Evolutionary conservation across 345 rosid genomes (phyloP).

Genomic region (Eucalyptus shirleyi): DNA sequence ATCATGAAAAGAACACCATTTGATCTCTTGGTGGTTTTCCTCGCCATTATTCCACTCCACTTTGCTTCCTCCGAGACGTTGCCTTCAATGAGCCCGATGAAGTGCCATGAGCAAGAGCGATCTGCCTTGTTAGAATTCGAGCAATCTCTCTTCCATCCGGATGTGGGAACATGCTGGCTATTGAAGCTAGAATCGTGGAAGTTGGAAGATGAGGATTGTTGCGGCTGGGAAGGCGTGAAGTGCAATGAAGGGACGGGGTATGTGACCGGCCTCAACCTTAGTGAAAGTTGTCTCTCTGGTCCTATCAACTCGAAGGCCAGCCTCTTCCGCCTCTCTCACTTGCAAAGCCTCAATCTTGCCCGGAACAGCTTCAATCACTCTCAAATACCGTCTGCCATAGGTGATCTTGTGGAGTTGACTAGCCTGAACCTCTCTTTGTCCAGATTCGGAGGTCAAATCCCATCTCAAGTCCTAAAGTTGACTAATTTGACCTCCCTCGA

Average conservation of each 20-base stretch:
- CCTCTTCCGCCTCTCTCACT: conserved; percentile 1
- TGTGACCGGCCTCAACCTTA: not conserved
- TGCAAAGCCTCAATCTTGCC: not conserved
- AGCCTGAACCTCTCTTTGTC: conserved; percentile 1
- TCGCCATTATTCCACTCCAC: not conserved
- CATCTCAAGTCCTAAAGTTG: not conserved
- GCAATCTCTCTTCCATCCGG: not conserved
- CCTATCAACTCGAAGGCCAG: not conserved
- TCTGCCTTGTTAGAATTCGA: not conserved
- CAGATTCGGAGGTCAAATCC: not conserved
- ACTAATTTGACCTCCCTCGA: not conserved
- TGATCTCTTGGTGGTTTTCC: not conserved
- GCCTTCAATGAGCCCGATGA: rapidly evolving
- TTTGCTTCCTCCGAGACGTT: not conserved
- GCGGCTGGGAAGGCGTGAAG: not conserved
- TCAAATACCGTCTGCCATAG: not conserved
- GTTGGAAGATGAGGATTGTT: not conserved
- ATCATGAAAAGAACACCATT: not conserved
- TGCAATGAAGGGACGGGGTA: not conserved
- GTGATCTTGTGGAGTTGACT: not conserved
- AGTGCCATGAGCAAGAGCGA: not conserved
- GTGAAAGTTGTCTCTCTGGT: not conserved
- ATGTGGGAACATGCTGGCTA: too few relatives aligned
- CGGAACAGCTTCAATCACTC: not conserved
- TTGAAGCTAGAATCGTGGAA: not conserved